Evolutionary conservation across 1,139 yeast genomes (phyloP), one percentile per base, ranked within the genome.

Genomic region (Nakaseomyces nivariensis): DNA sequence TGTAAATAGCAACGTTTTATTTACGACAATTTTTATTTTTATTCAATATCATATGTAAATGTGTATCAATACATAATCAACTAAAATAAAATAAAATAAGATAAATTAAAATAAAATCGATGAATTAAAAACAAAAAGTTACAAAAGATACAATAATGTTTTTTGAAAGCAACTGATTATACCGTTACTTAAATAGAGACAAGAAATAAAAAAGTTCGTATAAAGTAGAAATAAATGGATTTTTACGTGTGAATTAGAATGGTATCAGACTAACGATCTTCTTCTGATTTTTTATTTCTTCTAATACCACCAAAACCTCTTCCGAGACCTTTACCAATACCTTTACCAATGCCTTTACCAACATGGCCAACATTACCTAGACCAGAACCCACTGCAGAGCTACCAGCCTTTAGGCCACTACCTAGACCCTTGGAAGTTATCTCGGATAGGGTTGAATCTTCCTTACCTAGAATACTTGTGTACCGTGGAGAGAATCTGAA

Each of bases 401-500:
- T 52, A 38, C 59, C 58, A n/a, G 57, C 54, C 17, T 40, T 48
- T 27, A 52, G 43, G 48, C 75, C 75, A 5, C 70, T 68, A 34
- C 70, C 70, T 17, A 72, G 50, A 46, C 72, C 74, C 51, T 67
- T 70, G 43, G 67, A 56, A 2, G 74, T 72, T 22, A 63, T 56
- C 49, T 69, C 74, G 43, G 67, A 67, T 46, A 68, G 61, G 46
- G 65, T 67, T 29, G 66, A 63, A 49, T 66, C 70, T 45, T 58
- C 56, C 42, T 60, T 66, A 22, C 52, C 59, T 3, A 71, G 70
- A 29, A 64, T 64, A 34, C 67, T 57, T 17, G 87, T 76, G 61
- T 84, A 86, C 46, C 76, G 78, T 2, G 97, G 95, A 57, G 75
- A 73, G 71, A 88, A 89, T 5, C 76, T 67, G 51, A 84, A 71